Evolutionary conservation across 2,329 filamentous ascomycete genomes (phyloP), one percentile per base, ranked within the genome.

Genomic region (Fusarium papillatum): DNA sequence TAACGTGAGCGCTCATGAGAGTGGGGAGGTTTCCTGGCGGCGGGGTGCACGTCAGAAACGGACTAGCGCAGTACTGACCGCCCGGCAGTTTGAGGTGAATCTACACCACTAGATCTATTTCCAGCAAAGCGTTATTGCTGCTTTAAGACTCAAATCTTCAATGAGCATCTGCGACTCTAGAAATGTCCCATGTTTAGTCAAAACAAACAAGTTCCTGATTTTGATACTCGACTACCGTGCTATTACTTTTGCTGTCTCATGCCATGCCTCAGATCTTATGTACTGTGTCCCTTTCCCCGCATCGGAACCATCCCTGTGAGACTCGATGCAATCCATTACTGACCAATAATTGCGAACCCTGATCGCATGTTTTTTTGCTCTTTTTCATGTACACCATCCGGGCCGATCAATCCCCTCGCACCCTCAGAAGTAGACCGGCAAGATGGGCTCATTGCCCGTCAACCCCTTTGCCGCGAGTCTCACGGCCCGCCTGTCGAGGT

Each of bases 31-130:
- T 62, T 55, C 66, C 59, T 72, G 69, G 76, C 76, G 69, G 81
- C 81, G 82, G 79, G 81, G 81, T 81, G 72, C 39, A n/a, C 16
- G 24, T 36, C 66, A 17, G 48, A 75, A 74, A 7, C 48, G 75
- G 78, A 48, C 65, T 82, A 82, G 79, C 72, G 64, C 8, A 2
- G 1, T 13, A 1, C 53, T 84, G 81, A 85, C 83, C 83, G 83
- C 83, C 81, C 80, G 82, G 82, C 82, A 84, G 70, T 80, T 80
- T 34, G 2, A 19, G 76, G 77, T 79, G 81, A 78, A 79, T 80
- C 36, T 34, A 17, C n/a, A 16, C 13, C 29, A 22, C 50, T 34
- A 57, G 29, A 57, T 57, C 50, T 57, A 57, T 57, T 57, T 57
- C 29, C 16, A 60, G 55, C 34, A 5, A 60, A 60, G 55, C 34